Base-by-base conservation (phyloP, 768 basidiomycete genomes). In the Boletus rufocinnamomeus region DNA sequence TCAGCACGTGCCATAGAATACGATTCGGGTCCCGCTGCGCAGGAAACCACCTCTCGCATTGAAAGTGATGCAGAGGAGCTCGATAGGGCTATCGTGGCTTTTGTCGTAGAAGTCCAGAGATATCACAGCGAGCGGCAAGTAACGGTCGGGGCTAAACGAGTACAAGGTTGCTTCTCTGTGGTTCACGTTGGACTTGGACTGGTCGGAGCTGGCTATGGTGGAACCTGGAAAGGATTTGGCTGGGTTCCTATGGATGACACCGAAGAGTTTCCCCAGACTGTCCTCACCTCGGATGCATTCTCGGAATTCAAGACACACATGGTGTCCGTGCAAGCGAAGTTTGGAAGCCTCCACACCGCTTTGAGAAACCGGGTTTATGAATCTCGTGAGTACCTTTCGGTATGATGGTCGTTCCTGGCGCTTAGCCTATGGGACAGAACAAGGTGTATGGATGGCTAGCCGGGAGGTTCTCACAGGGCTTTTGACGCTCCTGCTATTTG, bases 1-100 rank as follows among this genome's bases (percentile, higher is more conserved):
- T 92, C 90, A 9, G 87, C 92, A n/a, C 88, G 96, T 50, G 93
- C 95, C 0, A 87, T 92, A 75, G 85, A 89, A 65, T 91, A 90
- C 59, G 88, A 92, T 66, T 87, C 88, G 0, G 86, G 85, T 17
- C 80, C 83, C 2, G 78, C 83, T 25, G 72, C 84, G 5, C 72
- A 79, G 13, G 86, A 89, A 59, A 88, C 87, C 16, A 78, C 85
- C 1, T 82, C 79, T 62, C 84, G 90, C 40, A 88, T 91, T 59
- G 86, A 89, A 66, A 80, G 84, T 6, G 90, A 91, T 66, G 88
- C 89, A 1, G 82, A 85, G 51, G 90, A 91, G 63, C 79, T 92
- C 11, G 88, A 89, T 59, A 81, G 84, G 37, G 89, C 89, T 2
- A 80, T 92, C 13, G 72, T 82, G 35, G 79, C 84, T 0, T 91